Base-by-base conservation (phyloP, 1,284 basidiomycete species). In the Boletus putidus region DNA sequence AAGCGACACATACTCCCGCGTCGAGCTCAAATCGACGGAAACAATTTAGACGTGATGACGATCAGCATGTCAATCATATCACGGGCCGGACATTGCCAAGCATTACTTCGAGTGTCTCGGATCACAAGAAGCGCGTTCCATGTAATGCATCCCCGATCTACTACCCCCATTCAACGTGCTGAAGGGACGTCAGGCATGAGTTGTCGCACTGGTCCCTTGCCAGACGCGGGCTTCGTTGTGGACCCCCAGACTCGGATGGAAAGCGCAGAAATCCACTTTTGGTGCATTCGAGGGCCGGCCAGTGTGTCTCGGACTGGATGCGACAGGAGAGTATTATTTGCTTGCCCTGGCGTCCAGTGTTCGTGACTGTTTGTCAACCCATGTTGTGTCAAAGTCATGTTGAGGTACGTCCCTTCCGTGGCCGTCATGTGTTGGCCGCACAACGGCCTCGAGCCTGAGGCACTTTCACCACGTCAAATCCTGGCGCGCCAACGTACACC, bases 151-250 rank as follows among this genome's bases (percentile, higher is more conserved):
- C n/a, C 20, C 16, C 23, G 18, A 36, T 42, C 39, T 60, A 63
- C 9, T 57, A 21, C 15, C 65, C 65, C 57, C 58, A 60, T 49
- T 67, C 60, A 46, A 84, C 86, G 67, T 79, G 89, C 62, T 87
- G 27, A 29, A 8, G 8, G 27, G 27, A 29, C 27, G 27, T 29
- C 8, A n/a, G n/a, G n/a, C n/a, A n/a, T n/a, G n/a, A n/a, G n/a
- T n/a, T n/a, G n/a, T n/a, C 15, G 37, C 29, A 36, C 35, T 16
- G 18, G 18, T 52, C 33, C 33, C 33, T 33, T n/a, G n/a, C 33
- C 33, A 31, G 11, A 11, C 3, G 23, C 29, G 23, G 21, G 35
- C 12, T 31, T 31, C 10, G 29, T 23, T 6, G 29, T 43, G 53
- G 18, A 15, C 9, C n/a, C 21, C 23, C 40, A 23, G 62, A n/a